Evolutionary conservation across 2,329 filamentous ascomycete genomes (phyloP).

Genomic region (Dactylellina haptotyla): DNA sequence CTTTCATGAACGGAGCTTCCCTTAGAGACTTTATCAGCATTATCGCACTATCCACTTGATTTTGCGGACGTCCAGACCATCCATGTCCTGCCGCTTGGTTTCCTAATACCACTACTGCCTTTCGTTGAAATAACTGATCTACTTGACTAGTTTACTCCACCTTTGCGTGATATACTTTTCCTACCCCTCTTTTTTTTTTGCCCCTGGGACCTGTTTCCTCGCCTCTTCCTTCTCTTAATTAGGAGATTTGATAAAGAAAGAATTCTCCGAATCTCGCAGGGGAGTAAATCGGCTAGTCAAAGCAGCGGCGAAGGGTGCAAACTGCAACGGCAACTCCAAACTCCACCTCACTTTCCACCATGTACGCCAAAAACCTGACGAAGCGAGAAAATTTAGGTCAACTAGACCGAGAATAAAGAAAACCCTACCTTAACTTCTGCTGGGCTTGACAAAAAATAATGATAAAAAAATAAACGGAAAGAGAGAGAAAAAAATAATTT

Average conservation of each 20-base stretch:
- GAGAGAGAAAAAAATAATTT: too few species aligned
- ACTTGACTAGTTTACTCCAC: neutral
- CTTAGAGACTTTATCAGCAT: neutral
- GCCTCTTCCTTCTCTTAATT: neutral
- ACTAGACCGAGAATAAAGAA: too few species aligned
- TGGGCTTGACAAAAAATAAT: neutral
- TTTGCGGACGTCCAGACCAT: neutral
- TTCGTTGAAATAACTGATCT: neutral
- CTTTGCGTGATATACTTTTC: neutral
- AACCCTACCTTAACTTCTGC: too few species aligned
- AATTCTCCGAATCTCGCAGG: conserved; percentile 12
- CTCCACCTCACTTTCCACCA: conserved; percentile 5
- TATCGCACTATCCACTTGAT: conserved; percentile 11
- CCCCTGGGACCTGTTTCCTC: neutral
- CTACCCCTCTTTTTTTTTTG: conserved; percentile 4
- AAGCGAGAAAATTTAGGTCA: neutral
- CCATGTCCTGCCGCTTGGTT: neutral
- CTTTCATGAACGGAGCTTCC: neutral
- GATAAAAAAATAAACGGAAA: neutral
- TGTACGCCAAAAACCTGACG: neutral
- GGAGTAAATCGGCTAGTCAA: neutral
- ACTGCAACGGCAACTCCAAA: too few species aligned
- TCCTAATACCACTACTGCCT: too few species aligned
- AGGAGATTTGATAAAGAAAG: conserved; percentile 11
- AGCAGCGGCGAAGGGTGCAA: neutral